A percentile compares a stretch with the other conserved stretches of the same genome.
Conservation (phyloP, 139 green algal genomes). For the Spirogloea muscicola region DNA sequence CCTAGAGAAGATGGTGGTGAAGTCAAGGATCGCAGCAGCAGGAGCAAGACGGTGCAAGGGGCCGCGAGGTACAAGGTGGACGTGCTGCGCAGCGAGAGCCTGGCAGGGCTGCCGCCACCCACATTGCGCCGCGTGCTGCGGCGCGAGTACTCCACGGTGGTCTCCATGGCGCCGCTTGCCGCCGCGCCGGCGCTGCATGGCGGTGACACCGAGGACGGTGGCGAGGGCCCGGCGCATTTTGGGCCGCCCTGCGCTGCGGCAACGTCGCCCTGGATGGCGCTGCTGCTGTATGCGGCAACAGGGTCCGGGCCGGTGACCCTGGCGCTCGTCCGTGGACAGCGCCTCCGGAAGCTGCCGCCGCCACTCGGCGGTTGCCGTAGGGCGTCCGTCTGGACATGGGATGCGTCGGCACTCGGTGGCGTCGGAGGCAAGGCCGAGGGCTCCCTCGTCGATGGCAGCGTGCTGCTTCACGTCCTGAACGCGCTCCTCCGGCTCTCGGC, state of each 20-base stretch:
- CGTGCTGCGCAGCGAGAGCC: conserved; percentile 43
- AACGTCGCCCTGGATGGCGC: conserved; percentile 37
- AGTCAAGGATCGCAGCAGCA: not conserved
- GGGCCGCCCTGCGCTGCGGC: conserved; percentile 32
- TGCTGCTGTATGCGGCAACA: conserved; percentile 34
- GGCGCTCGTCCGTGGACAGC: conserved; percentile 39
- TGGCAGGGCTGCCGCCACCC: conserved; percentile 18
- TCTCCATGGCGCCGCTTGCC: conserved; percentile 37
- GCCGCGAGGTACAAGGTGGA: conserved; percentile 31
- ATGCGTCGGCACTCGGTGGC: conserved; percentile 29
- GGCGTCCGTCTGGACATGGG: conserved; percentile 41
- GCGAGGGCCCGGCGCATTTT: conserved; percentile 37
- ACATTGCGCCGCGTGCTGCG: conserved; percentile 25
- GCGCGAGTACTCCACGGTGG: conserved; percentile 33
- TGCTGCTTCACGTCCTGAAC: conserved; percentile 41
- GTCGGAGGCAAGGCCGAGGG: conserved; percentile 30
- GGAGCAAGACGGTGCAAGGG: not conserved
- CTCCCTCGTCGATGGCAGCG: conserved; percentile 16
- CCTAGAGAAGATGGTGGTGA: too few relatives aligned
- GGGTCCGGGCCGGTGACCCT: conserved; percentile 27
- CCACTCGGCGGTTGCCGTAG: conserved; percentile 3
- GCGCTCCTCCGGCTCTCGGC: conserved; percentile 24
- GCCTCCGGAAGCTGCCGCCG: conserved; percentile 32
- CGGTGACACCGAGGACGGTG: too few relatives aligned
- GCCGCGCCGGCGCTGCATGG: not conserved